Percentiles rank a stretch among this genome's conserved stretches.
phyloP scores from a whole-genome alignment of 164 flowering plant species.

The Buxus sempervirens region DNA sequence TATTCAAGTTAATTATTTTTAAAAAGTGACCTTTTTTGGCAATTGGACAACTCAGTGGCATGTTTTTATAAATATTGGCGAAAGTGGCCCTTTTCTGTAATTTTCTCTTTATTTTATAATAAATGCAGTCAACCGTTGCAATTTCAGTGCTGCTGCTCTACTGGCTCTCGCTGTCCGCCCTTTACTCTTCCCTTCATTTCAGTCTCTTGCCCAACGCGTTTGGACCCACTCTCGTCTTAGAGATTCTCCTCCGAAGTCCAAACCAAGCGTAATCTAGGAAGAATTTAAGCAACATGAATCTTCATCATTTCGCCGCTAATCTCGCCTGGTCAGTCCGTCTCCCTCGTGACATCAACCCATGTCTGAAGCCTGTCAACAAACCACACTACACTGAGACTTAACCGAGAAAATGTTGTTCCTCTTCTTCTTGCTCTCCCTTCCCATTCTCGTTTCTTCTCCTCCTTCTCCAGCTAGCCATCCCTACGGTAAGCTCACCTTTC shows the following conservation, averaged over 20 bases:
- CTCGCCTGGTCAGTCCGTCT: slow-evolving; percentile 18
- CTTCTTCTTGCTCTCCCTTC: slow-evolving; percentile 21
- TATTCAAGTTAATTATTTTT: too few species aligned
- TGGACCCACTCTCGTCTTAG: too few species aligned
- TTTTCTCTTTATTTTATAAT: too few species aligned
- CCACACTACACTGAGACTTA: background rate
- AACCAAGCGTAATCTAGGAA: background rate
- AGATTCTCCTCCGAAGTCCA: background rate
- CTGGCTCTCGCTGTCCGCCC: too few species aligned
- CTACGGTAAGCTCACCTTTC: background rate
- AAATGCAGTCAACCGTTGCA: too few species aligned
- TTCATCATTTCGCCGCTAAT: slow-evolving; percentile 21
- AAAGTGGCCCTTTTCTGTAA: too few species aligned
- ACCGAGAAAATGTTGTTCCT: slow-evolving; percentile 23
- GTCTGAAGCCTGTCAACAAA: slow-evolving; percentile 7
- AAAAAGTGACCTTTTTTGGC: too few species aligned
- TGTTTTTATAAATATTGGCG: too few species aligned
- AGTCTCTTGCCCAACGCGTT: too few species aligned
- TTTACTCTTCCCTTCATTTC: too few species aligned
- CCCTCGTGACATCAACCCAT: background rate
- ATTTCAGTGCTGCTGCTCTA: too few species aligned
- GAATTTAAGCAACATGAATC: background rate
- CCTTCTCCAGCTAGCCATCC: slow-evolving; percentile 7
- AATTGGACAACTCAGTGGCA: too few species aligned
- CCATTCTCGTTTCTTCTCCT: slow-evolving; percentile 13